Conservation (phyloP, 2,329 filamentous ascomycete genomes). For the Coniosporium tulheliwenetii region DNA sequence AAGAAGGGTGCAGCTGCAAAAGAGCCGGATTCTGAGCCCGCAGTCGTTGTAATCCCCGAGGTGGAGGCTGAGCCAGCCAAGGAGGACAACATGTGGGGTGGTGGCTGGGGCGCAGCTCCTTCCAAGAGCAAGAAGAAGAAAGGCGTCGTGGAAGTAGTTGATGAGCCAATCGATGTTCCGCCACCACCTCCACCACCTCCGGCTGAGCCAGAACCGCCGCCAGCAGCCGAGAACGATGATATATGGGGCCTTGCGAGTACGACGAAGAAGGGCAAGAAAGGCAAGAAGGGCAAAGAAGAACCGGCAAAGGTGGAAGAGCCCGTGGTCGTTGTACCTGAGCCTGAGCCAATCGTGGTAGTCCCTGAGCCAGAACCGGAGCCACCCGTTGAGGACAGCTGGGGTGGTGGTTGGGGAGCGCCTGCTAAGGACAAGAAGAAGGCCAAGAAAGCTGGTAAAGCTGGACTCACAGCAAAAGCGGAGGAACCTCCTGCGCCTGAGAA, state of each 20-base stretch:
- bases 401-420: constrained; percentile 10
- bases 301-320: constrained; percentile 5
- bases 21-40: constrained; percentile 15
- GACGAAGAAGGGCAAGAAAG: constrained; percentile 18
- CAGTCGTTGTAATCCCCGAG: constrained; percentile 11
- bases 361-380: constrained; percentile 19
- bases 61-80: constrained; percentile 15
- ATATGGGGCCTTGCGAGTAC: constrained; percentile 6
- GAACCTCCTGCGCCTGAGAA: too few species aligned
- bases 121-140: constrained; percentile 11
- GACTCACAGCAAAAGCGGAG: too few species aligned
- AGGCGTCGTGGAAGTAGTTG: constrained; percentile 9
- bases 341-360: constrained; percentile 14
- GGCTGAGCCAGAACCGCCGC: constrained; percentile 3
- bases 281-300: constrained; percentile 13
- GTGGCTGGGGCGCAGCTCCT: constrained; percentile 10
- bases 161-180: constrained; percentile 3
- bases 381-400: constrained; percentile 13
- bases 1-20: constrained; percentile 12
- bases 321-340: constrained; percentile 6
- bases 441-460: too few species aligned
- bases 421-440: constrained; percentile 3
- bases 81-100: constrained; percentile 12
- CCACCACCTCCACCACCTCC: constrained; percentile 9
- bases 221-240: constrained; percentile 6